A percentile compares a stretch with the other conserved stretches of the same genome.
These are phyloP conservation scores for Globisporangium apiculatum DNA, from an alignment of 352 stramenopile genomes.

Conservation along the genomic window DNA sequence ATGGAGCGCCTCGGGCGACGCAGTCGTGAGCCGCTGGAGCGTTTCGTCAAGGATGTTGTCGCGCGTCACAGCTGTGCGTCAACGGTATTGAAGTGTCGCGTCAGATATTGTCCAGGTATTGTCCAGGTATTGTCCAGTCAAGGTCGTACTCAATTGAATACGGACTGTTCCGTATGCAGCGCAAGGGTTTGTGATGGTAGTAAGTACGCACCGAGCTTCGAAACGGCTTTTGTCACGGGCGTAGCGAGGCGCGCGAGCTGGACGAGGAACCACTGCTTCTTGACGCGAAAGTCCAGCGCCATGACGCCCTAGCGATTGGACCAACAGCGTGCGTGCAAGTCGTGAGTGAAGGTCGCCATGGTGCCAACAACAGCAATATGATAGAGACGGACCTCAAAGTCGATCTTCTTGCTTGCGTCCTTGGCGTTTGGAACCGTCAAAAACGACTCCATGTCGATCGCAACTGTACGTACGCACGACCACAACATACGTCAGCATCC, in stretches of 20 bases:
- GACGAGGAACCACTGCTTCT: slow-evolving; percentile 83
- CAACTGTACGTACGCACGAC: slow-evolving; percentile 16
- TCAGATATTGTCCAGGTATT: too few relatives aligned
- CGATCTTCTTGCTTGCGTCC: slow-evolving; percentile 33
- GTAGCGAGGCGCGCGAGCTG: slow-evolving; percentile 59
- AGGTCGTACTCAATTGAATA: too few relatives aligned
- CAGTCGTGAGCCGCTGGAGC: slow-evolving; percentile 29
- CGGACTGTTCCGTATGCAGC: too few relatives aligned
- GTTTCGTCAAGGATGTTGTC: slow-evolving; percentile 55
- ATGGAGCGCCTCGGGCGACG: slow-evolving; percentile 36
- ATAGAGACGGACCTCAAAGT: slow-evolving; percentile 43
- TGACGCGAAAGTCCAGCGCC: slow-evolving; percentile 66
- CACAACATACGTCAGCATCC: background rate
- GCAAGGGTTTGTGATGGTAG: too few relatives aligned
- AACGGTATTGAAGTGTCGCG: too few relatives aligned
- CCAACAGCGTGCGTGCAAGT: background rate
- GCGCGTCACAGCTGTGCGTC: slow-evolving; percentile 32
- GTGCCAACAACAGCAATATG: background rate
- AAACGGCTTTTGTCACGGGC: slow-evolving; percentile 49
- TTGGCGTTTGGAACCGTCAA: slow-evolving; percentile 27
- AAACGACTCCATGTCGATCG: slow-evolving; percentile 69
- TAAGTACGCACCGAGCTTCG: slow-evolving; percentile 47
- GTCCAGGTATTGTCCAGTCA: too few relatives aligned
- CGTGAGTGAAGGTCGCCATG: background rate
- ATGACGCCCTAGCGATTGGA: slow-evolving; percentile 42